A percentile compares a stretch with the other conserved stretches of the same genome.
These are phyloP conservation scores for Globisporangium yorkense DNA, from an alignment of 352 stramenopile species.

Conservation along the genomic window DNA sequence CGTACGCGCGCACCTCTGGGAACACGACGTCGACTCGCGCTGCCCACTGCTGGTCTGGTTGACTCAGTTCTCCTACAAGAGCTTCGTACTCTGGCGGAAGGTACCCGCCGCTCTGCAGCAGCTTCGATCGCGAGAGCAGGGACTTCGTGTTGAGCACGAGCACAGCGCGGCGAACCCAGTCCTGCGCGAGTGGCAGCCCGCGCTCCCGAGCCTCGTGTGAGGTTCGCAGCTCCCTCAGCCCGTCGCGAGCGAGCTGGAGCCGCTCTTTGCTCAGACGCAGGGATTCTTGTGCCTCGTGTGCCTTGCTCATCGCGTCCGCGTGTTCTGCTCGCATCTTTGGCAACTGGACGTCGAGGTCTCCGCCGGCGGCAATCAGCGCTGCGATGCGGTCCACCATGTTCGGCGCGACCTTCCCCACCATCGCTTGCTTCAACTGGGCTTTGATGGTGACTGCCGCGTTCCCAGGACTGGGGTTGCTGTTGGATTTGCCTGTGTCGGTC, in stretches of 20 bases:
- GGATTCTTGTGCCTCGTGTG: conserved; percentile 57
- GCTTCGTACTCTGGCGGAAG: conserved; percentile 42
- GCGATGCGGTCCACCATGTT: conserved; percentile 55
- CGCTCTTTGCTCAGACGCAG: conserved; percentile 61
- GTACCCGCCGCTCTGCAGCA: conserved; percentile 26
- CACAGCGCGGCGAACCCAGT: conserved; percentile 49
- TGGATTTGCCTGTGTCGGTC: neutral
- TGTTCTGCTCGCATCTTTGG: conserved; percentile 69
- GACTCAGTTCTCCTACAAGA: conserved; percentile 26
- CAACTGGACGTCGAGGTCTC: conserved; percentile 63
- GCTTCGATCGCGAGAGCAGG: conserved; percentile 25
- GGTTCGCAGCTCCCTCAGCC: conserved; percentile 51
- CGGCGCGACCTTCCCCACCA: conserved; percentile 15
- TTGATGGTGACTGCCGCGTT: neutral
- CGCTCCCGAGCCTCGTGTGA: conserved; percentile 63
- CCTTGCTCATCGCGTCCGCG: conserved; percentile 61
- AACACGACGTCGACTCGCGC: conserved; percentile 59
- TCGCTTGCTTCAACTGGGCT: neutral
- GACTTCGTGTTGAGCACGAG: conserved; percentile 44
- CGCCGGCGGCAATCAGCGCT: conserved; percentile 48
- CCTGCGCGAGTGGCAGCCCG: conserved; percentile 46
- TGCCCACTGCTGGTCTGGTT: conserved; percentile 2
- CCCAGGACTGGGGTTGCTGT: neutral
- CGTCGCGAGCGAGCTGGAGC: conserved; percentile 39
- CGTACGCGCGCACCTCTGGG: conserved; percentile 56